Conservation (phyloP, 202 grass and related monocot genomes). For the Eragrostis tef region DNA sequence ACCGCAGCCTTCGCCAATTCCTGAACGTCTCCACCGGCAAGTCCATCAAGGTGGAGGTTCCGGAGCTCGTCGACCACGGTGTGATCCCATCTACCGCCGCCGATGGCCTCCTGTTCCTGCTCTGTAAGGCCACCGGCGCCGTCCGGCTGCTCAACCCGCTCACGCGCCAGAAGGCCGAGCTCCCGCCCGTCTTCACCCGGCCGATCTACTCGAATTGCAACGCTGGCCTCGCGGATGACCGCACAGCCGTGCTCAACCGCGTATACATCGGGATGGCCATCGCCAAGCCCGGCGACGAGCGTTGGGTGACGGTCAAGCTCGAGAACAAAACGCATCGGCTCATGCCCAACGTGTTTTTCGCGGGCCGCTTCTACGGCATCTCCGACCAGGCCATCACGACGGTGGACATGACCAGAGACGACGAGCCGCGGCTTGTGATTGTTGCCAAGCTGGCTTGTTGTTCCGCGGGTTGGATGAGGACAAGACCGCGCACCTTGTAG, state of each 20-base stretch:
- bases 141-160: conserved; percentile 8
- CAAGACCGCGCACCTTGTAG: neutral
- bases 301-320: neutral
- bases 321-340: rapidly evolving
- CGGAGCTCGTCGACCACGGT: neutral
- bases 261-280: neutral
- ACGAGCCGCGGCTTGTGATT: neutral
- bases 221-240: neutral
- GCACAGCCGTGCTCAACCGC: neutral
- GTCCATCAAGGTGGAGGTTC: neutral
- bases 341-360: neutral
- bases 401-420: neutral
- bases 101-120: neutral
- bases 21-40: neutral
- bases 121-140: neutral
- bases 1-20: neutral
- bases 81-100: neutral
- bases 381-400: neutral
- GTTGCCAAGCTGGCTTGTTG: neutral
- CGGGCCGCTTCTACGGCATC: neutral
- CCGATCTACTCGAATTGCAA: too few relatives aligned
- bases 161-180: neutral
- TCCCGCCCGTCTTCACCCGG: neutral
- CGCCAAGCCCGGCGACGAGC: neutral
- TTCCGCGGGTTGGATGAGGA: too few relatives aligned